phyloP scores from a whole-genome alignment of 495 filamentous ascomycete species.

The Annulohypoxylon nitens region DNA sequence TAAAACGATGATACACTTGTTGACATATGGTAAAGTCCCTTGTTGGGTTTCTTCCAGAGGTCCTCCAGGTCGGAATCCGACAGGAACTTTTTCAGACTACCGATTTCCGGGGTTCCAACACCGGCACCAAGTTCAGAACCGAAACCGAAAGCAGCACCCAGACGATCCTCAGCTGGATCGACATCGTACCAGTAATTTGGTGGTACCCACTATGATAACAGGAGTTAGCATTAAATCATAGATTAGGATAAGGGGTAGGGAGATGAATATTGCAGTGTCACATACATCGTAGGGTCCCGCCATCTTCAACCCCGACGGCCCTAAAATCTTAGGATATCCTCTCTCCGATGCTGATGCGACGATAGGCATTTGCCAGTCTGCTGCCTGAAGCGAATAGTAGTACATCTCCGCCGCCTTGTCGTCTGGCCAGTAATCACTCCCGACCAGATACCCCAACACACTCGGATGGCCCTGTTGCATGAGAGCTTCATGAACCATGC shows the following conservation, averaged over 20 bases:
- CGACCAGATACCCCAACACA: conserved; percentile 69
- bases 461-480: conserved; percentile 71
- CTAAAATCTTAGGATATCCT: conserved; percentile 65
- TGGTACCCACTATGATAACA: conserved; percentile 54
- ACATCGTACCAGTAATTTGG: conserved; percentile 73
- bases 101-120: conserved; percentile 70
- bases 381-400: conserved; percentile 59
- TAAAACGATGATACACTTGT: conserved; percentile 66
- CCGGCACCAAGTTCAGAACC: conserved; percentile 72
- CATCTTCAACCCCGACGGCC: conserved; percentile 74
- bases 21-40: conserved; percentile 71
- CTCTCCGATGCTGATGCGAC: conserved; percentile 69
- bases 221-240: neutral
- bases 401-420: conserved; percentile 67
- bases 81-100: conserved; percentile 68
- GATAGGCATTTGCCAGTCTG: conserved; percentile 70
- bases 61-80: conserved; percentile 62
- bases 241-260: neutral
- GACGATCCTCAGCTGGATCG: conserved; percentile 50
- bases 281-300: conserved; percentile 72
- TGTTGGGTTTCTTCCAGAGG: conserved; percentile 68
- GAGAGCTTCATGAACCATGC: conserved; percentile 70
- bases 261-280: neutral
- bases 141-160: conserved; percentile 73
- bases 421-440: conserved; percentile 74